A percentile compares a stretch with the other conserved stretches of the same genome.
phyloP scores from a whole-genome alignment of 805 yeast species.

The Wickerhamiella brachini region DNA sequence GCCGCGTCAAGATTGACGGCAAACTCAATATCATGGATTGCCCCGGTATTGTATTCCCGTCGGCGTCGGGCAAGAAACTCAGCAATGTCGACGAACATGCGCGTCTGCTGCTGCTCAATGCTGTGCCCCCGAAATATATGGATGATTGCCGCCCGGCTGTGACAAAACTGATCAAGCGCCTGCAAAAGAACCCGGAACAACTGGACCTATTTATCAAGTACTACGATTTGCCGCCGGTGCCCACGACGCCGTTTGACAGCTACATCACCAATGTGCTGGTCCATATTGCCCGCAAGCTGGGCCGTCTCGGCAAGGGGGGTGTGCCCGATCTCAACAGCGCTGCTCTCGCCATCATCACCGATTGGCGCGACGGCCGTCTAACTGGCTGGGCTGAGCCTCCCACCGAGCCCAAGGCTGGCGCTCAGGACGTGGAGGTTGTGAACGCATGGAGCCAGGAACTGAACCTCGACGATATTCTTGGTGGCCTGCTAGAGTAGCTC shows the following conservation, averaged over 20 bases:
- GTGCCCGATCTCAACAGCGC: constrained; percentile 81
- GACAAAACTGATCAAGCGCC: constrained; percentile 56
- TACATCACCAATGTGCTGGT: constrained; percentile 77
- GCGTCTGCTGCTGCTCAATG: constrained; percentile 76
- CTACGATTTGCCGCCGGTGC: constrained; percentile 70
- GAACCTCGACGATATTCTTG: constrained; percentile 71
- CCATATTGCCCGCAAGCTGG: constrained; percentile 84
- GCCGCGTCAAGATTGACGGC: constrained; percentile 86
- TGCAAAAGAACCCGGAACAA: constrained; percentile 58
- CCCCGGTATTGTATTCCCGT: constrained; percentile 95
- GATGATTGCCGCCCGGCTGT: constrained; percentile 77
- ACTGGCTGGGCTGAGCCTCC: constrained; percentile 77
- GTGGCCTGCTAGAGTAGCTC: constrained; percentile 10
- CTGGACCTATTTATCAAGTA: constrained; percentile 50
- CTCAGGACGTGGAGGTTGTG: constrained; percentile 62
- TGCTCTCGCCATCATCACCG: constrained; percentile 67
- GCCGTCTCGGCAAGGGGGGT: constrained; percentile 87
- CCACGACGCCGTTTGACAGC: constrained; percentile 56
- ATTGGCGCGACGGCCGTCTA: constrained; percentile 95
- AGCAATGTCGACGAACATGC: constrained; percentile 59
- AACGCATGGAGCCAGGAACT: constrained; percentile 85
- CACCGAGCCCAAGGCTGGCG: constrained; percentile 32
- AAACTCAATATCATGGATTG: constrained; percentile 83
- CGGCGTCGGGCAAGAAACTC: constrained; percentile 25
- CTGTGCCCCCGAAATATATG: constrained; percentile 76